These are phyloP conservation scores for Mucor velutinosus DNA, from an alignment of 371 early-diverging fungal species.

Conservation along the genomic window DNA sequence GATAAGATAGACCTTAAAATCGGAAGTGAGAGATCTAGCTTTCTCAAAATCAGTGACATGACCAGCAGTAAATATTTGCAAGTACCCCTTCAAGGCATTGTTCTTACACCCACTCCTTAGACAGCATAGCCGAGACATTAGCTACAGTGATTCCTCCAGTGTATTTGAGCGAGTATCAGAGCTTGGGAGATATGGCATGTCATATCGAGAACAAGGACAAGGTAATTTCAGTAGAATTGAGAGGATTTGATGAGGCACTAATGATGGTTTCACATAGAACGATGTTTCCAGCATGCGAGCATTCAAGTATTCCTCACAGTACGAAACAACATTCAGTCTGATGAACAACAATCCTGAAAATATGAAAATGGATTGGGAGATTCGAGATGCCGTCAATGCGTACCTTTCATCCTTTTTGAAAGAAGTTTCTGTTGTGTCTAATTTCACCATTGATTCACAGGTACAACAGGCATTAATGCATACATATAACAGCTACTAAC, in stretches of 20 bases:
- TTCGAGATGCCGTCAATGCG: conserved; percentile 61
- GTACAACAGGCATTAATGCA: conserved; percentile 16
- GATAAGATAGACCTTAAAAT: conserved; percentile 17
- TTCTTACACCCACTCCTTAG: neutral
- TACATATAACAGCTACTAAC: neutral
- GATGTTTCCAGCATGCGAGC: conserved; percentile 68
- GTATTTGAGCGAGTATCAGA: conserved; percentile 17
- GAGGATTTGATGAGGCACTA: neutral
- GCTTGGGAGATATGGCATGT: conserved; percentile 18
- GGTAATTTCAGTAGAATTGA: conserved; percentile 15
- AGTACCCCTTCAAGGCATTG: neutral
- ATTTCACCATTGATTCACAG: conserved; percentile 66
- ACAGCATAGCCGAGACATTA: conserved; percentile 4
- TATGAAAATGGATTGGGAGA: conserved; percentile 72
- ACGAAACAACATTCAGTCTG: conserved; percentile 78
- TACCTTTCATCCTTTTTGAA: conserved; percentile 56
- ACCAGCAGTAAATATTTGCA: neutral
- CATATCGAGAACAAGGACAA: conserved; percentile 17
- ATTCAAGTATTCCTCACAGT: conserved; percentile 75
- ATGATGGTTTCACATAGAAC: conserved; percentile 24
- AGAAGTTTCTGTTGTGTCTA: conserved; percentile 52
- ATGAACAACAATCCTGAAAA: conserved; percentile 75
- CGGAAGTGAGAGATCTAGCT: conserved; percentile 29
- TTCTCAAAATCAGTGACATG: conserved; percentile 16
- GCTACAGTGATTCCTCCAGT: conserved; percentile 19